Conservation (phyloP, 1,139 yeast species). For the Kodamaea derodonti region DNA sequence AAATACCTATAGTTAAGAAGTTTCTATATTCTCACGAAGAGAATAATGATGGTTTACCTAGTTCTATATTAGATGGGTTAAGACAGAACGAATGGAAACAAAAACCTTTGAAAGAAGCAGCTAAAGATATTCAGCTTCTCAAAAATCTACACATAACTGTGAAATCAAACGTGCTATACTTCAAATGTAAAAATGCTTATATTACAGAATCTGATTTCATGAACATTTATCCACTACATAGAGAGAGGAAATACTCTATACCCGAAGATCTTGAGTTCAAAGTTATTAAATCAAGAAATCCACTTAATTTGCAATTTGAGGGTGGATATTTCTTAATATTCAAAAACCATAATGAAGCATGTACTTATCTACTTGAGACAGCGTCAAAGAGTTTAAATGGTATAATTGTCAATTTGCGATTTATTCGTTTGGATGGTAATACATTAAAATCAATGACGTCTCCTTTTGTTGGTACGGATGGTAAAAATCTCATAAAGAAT, state of each 20-base stretch:
- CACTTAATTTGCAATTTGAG: slow-evolving; percentile 37
- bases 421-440: slow-evolving; percentile 24
- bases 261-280: slow-evolving; percentile 23
- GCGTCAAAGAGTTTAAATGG: slow-evolving; percentile 50
- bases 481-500: slow-evolving; percentile 1
- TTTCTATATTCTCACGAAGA: slow-evolving; percentile 21
- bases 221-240: slow-evolving; percentile 30
- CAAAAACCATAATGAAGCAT: slow-evolving; percentile 43
- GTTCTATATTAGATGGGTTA: slow-evolving; percentile 28
- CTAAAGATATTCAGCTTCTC: slow-evolving; percentile 17
- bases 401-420: slow-evolving; percentile 38
- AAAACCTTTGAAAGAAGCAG: slow-evolving; percentile 24
- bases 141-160: slow-evolving; percentile 5
- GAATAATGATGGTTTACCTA: slow-evolving; percentile 3
- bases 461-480: slow-evolving; percentile 19
- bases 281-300: slow-evolving; percentile 48
- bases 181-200: slow-evolving; percentile 35
- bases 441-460: slow-evolving; percentile 25
- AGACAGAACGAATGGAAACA: slow-evolving; percentile 32
- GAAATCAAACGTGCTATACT: slow-evolving; percentile 30
- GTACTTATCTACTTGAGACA: slow-evolving; percentile 49
- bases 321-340: slow-evolving; percentile 54
- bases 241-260: slow-evolving; percentile 28
- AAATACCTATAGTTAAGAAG: slow-evolving; percentile 24
- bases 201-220: slow-evolving; percentile 36